Base-by-base conservation (phyloP, 768 basidiomycete genomes). In the Leucosporidium yakuticum region DNA sequence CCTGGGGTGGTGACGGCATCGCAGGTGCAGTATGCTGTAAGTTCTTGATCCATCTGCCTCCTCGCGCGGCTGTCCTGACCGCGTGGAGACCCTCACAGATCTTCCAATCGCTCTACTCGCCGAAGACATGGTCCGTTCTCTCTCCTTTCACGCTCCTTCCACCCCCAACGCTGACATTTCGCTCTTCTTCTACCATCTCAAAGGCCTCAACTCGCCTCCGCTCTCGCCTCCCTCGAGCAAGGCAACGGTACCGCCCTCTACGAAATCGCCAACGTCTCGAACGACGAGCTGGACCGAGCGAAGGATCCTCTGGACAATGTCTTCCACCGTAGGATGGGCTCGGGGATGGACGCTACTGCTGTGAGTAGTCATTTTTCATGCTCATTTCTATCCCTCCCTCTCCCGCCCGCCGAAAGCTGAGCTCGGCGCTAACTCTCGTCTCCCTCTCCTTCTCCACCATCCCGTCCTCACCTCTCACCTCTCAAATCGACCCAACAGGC, bases 171-270 rank as follows among this genome's bases (percentile, higher is more conserved):
- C 62, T 44, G 39, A 44, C 39, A n/a, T 15, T 15, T 44, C 39
- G 39, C 39, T 34, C 8, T 8, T 1, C 21, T 12, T 5, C n/a
- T 4, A 14, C 1, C 17, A 4, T n/a, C 21, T 9, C 19, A 4
- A 48, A 68, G 71, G 73, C 73, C 73, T 0, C 27, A 64, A 11
- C 39, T 71, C 20, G 73, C 73, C 14, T 8, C 39, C 1, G 63
- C 70, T 9, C 65, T 74, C 23, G 39, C 60, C 1, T 47, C 62
- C 1, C 60, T 64, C 39, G 70, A 65, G 25, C 44, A 31, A 1
- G 68, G 68, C 12, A 25, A 71, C 51, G 70, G 68, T 5, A 51
- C 63, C 1, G 31, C 21, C 3, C 23, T 67, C 23, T 70, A 62
- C 50, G 61, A 47, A 29, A 25, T 56, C 51, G 31, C 58, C 27